phyloP scores from a whole-genome alignment of 2,329 filamentous ascomycete genomes.

The Pseudonectria buxi region DNA sequence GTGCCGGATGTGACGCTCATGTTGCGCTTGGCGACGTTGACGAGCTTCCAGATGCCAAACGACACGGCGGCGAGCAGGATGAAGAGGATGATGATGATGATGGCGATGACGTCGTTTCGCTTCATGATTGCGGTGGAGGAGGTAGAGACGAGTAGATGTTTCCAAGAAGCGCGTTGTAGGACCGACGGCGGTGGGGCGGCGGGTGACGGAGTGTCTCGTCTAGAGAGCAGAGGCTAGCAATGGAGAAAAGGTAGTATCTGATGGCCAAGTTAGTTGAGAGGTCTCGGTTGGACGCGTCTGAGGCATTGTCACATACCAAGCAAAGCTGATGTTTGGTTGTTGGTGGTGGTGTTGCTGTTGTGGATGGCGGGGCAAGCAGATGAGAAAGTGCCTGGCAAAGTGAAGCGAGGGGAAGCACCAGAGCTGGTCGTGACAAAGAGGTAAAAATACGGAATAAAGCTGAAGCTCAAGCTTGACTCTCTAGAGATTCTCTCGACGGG shows the following conservation, averaged over 20 bases:
- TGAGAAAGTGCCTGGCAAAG: too few species aligned
- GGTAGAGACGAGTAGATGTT: slow-evolving; percentile 1
- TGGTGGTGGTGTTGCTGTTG: too few species aligned
- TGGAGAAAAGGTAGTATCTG: too few species aligned
- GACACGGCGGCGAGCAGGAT: slow-evolving; percentile 53
- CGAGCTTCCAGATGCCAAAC: slow-evolving; percentile 58
- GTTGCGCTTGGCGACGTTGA: slow-evolving; percentile 42
- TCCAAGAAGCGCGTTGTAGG: not conserved
- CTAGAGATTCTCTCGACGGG: too few species aligned
- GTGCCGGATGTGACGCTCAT: slow-evolving; percentile 33
- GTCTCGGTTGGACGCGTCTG: too few species aligned
- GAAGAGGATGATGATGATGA: slow-evolving; percentile 63
- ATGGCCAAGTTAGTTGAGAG: too few species aligned
- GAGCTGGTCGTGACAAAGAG: not conserved
- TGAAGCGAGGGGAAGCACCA: too few species aligned
- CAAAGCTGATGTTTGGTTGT: too few species aligned
- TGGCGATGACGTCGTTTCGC: slow-evolving; percentile 60
- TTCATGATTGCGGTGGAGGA: slow-evolving; percentile 42
- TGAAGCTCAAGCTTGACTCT: too few species aligned
- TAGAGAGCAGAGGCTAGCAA: too few species aligned
- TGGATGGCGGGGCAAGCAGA: too few species aligned
- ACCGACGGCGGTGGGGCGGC: not conserved
- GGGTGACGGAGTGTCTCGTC: slow-evolving; percentile 2
- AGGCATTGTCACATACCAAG: too few species aligned
- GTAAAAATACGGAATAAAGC: not conserved